Evolutionary conservation across 306 rosid genomes (phyloP).

Genomic region (Crotalaria pallida): DNA sequence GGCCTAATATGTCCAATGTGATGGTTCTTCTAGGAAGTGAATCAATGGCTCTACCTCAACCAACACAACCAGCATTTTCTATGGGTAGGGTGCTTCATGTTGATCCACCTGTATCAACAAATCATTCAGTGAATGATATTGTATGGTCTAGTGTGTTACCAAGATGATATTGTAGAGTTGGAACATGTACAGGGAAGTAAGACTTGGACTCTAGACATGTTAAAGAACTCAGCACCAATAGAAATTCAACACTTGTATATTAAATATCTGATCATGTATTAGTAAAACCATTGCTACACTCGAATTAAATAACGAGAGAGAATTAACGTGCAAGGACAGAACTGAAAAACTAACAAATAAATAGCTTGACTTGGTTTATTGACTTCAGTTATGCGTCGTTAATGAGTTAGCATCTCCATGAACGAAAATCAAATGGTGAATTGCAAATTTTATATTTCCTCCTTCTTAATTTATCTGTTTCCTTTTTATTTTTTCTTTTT

Average conservation of each 20-base stretch:
- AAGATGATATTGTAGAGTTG: neutral
- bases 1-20: constrained; percentile 50
- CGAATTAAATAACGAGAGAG: no score
- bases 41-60: constrained; percentile 34
- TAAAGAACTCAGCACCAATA: no score
- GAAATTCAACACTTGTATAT: no score
- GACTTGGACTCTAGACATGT: neutral
- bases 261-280: no score
- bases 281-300: no score
- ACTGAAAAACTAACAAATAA: no score
- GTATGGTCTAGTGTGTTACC: constrained; percentile 25
- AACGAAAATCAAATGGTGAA: no score
- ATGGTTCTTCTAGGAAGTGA: constrained; percentile 34
- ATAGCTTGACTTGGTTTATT: neutral
- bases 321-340: neutral
- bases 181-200: neutral
- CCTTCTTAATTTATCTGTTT: no score
- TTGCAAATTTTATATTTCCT: no score
- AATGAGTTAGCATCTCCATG: no score
- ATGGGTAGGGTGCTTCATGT: constrained; percentile 1
- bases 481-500: no score
- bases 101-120: neutral
- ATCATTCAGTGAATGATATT: constrained; percentile 12
- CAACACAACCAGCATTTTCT: constrained; percentile 42
- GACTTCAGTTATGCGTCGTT: neutral